These are phyloP conservation scores for Haemoproteus tartakovskyi DNA, from an alignment of 169 alveolate species.

Conservation along the genomic window DNA sequence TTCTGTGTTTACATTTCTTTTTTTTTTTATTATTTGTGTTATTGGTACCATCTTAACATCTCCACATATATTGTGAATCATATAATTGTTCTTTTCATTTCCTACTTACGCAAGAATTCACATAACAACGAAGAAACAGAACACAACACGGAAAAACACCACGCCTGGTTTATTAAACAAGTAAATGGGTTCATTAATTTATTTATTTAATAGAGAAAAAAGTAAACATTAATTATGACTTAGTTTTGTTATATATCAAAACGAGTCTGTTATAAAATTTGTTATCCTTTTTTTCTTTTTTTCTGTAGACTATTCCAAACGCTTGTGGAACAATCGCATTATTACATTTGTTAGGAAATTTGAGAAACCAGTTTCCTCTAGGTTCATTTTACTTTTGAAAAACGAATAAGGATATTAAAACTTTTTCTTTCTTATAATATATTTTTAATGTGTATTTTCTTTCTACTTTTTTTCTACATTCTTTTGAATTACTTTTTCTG, in stretches of 20 bases:
- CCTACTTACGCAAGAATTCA: background rate
- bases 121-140: background rate
- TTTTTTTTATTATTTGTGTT: background rate
- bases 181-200: conserved; percentile 4
- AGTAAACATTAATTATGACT: background rate
- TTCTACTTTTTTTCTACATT: too few species aligned
- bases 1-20: conserved; percentile 1
- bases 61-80: background rate
- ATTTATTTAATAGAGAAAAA: background rate
- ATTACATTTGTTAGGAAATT: conserved; percentile 23
- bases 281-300: background rate
- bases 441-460: background rate
- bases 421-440: background rate
- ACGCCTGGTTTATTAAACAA: conserved; percentile 53
- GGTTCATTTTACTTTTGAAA: background rate
- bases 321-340: conserved; percentile 54
- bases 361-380: conserved; percentile 9
- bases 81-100: background rate
- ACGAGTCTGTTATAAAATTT: background rate
- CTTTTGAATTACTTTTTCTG: too few species aligned
- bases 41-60: too few species aligned
- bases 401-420: background rate
- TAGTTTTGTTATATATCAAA: background rate
- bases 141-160: background rate
- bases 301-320: conserved; percentile 15